Conservation (phyloP, 305 asterid genomes). For the Rubia balearica region DNA sequence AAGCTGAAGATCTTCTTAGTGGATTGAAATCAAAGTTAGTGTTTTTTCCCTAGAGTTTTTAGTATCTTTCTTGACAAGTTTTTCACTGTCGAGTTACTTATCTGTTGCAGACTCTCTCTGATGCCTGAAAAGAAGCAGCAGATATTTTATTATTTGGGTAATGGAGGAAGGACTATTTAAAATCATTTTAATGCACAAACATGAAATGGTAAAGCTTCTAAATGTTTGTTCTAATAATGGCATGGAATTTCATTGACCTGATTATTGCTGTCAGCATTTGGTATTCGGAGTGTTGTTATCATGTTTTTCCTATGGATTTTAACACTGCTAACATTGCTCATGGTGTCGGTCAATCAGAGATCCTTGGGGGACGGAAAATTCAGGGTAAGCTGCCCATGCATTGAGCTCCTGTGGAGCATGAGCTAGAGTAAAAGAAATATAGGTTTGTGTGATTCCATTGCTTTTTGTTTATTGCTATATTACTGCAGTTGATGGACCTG, state of each 20-base stretch:
- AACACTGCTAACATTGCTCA: conserved; percentile 45
- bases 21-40: too few relatives aligned
- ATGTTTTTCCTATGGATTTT: neutral
- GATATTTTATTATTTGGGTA: neutral
- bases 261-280: neutral
- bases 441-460: too few relatives aligned
- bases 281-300: neutral
- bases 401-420: too few relatives aligned
- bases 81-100: neutral
- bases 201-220: neutral
- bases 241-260: too few relatives aligned
- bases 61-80: neutral
- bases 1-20: too few relatives aligned
- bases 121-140: too few relatives aligned
- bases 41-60: neutral
- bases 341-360: conserved; percentile 96
- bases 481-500: too few relatives aligned
- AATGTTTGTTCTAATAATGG: neutral
- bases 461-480: too few relatives aligned
- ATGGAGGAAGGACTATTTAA: neutral
- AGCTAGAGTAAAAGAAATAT: too few relatives aligned
- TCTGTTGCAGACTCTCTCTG: conserved; percentile 43
- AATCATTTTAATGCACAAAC: neutral
- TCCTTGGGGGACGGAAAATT: conserved; percentile 47
- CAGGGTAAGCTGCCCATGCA: too few relatives aligned